These are phyloP conservation scores for Globisporangium camurandrum DNA, from an alignment of 352 stramenopile genomes.

Conservation along the genomic window DNA sequence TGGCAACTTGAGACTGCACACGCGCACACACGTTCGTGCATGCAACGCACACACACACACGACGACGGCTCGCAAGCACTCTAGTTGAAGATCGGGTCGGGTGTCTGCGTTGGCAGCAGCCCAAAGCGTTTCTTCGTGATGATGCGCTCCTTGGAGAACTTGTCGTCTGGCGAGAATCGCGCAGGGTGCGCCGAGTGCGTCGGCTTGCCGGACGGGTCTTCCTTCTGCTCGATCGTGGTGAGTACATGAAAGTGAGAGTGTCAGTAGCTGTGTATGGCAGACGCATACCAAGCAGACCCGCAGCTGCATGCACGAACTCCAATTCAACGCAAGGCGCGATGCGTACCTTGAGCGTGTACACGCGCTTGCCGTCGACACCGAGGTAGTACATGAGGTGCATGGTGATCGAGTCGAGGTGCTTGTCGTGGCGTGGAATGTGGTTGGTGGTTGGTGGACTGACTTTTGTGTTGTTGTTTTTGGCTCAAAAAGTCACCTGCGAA, in stretches of 20 bases:
- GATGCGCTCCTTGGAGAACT: conserved; percentile 98
- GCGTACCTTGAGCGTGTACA: conserved; percentile 98
- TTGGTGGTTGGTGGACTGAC: too few species aligned
- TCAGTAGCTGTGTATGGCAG: not conserved
- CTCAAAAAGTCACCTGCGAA: too few species aligned
- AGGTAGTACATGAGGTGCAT: conserved; percentile 99
- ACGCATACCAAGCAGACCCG: too few species aligned
- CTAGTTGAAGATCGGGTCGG: conserved; percentile 83
- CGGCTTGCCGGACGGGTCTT: conserved; percentile 87
- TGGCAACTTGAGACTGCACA: not conserved
- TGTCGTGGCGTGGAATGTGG: too few species aligned
- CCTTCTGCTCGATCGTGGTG: conserved; percentile 73
- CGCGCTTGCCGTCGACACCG: conserved; percentile 92
- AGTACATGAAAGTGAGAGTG: not conserved
- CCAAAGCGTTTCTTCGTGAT: conserved; percentile 98
- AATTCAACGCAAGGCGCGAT: not conserved
- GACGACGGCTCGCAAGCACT: conserved; percentile 10
- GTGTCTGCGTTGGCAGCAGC: conserved; percentile 94
- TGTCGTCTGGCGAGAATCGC: conserved; percentile 99
- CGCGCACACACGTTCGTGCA: not conserved
- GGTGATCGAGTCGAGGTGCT: conserved; percentile 12
- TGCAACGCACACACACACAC: conserved; percentile 10
- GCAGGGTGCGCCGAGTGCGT: conserved; percentile 96
- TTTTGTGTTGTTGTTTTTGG: too few species aligned
- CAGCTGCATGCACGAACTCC: not conserved